Percentiles rank a stretch among this genome's conserved stretches.
phyloP scores from a whole-genome alignment of 352 stramenopile genomes.

The Peronospora belbahrii region DNA sequence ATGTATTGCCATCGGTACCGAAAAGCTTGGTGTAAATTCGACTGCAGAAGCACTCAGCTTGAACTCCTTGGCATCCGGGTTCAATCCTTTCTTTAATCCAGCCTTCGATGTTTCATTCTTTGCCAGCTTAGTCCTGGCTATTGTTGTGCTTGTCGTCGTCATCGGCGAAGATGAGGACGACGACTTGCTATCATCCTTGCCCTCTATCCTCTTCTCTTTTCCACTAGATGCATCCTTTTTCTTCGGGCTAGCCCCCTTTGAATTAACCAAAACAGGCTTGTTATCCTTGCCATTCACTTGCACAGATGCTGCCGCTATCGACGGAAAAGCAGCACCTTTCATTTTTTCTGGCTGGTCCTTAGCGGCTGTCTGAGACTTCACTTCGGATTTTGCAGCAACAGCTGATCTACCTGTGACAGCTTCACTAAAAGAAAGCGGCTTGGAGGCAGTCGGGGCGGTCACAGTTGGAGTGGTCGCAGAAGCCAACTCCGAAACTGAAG shows the following conservation, averaged over 20 bases:
- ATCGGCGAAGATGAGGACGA: constrained; percentile 4
- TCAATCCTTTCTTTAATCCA: constrained; percentile 61
- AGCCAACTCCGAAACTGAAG: constrained; percentile 4
- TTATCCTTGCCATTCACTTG: constrained; percentile 16
- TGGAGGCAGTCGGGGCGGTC: constrained; percentile 15
- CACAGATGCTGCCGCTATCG: constrained; percentile 11
- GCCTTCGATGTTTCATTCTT: constrained; percentile 12
- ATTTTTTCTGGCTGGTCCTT: constrained; percentile 12
- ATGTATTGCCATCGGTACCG: constrained; percentile 18
- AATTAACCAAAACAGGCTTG: constrained; percentile 12
- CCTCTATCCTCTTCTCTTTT: constrained; percentile 20
- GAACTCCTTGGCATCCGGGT: constrained; percentile 84
- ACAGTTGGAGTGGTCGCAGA: neutral
- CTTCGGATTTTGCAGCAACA: constrained; percentile 1
- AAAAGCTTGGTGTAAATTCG: constrained; percentile 65
- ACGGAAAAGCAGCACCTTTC: constrained; percentile 8
- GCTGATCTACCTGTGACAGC: constrained; percentile 44
- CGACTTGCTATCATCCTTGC: constrained; percentile 15
- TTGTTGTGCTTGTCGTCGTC: constrained; percentile 11
- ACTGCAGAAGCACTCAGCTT: constrained; percentile 61
- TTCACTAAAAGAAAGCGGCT: constrained; percentile 68
- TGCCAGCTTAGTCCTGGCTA: too few species aligned
- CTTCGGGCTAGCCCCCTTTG: constrained; percentile 12
- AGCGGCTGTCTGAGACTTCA: constrained; percentile 1
- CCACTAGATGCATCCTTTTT: constrained; percentile 20